Base-by-base conservation (phyloP, 177 flowering plant genomes). In the Vitis hybrid region DNA sequence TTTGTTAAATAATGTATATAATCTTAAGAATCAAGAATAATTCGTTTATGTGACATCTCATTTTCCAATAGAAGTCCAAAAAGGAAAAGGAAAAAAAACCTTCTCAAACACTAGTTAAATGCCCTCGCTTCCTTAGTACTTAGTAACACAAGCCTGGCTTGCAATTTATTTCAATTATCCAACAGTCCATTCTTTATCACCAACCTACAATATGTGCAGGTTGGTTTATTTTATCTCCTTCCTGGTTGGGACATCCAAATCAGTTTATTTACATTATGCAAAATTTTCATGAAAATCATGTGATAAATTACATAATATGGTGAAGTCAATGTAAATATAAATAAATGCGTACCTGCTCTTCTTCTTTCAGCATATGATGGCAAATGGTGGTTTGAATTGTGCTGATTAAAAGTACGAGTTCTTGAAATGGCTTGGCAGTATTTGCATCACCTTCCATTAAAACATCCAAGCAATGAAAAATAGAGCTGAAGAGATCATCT, bases 331-430 rank as follows among this genome's bases (percentile, higher is more conserved):
- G 12, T 16, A 57, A 16, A 59, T 1, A 66, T 8, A 45, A 54
- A 20, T 8, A 57, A 72, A 39, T 31, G 5, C 22, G 15, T 77
- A 91, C 98, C 92, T 93, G 97, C 67, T 90, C 72, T 79, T 93
- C 98, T 82, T 93, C 97, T 80, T 90, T 91, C 64, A 75, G 74
- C 97, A 91, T 90, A 80, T 93, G 95, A 74, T 82, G 83, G 76
- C 82, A 81, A 71, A 93, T 82, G 50, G 80, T 75, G 49, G 78
- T 34, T 69, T 81, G 76, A 16, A 91, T 60, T 49, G 92, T 82
- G 63, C 87, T 80, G 18, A 85, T 79, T 54, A 77, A 73, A 59
- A 69, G 68, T 1, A 80, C 74, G 57, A 93, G 86, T 65, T 84
- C 87, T 70, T 86, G 85, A 74, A 80, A 73, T 51, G 74, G 65